Percentiles rank a stretch among this genome's conserved stretches.
Conservation (phyloP, 2,329 filamentous ascomycete species). For the Ophiocordyceps australis region DNA sequence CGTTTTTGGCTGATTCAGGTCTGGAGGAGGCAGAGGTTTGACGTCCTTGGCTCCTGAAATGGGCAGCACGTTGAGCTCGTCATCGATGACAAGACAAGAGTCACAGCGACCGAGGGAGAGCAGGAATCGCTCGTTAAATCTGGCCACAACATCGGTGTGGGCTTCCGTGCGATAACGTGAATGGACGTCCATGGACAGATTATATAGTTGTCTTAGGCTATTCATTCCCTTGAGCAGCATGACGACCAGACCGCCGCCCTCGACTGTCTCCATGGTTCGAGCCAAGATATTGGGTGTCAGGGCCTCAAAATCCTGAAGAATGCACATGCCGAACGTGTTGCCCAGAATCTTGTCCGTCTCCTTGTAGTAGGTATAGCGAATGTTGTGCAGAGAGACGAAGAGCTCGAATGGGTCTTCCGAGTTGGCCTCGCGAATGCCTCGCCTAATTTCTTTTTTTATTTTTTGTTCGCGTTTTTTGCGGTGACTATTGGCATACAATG, state of each 20-base stretch:
- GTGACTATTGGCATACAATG: constrained; percentile 34
- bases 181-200: constrained; percentile 93
- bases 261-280: constrained; percentile 90
- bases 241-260: constrained; percentile 83
- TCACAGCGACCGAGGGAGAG: constrained; percentile 90
- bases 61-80: constrained; percentile 91
- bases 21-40: constrained; percentile 59
- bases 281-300: constrained; percentile 94
- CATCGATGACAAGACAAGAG: constrained; percentile 87
- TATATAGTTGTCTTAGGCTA: constrained; percentile 93
- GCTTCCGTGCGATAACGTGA: constrained; percentile 92
- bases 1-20: constrained; percentile 55
- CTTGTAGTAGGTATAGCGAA: constrained; percentile 98
- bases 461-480: constrained; percentile 96
- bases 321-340: constrained; percentile 97
- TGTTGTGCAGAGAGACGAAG: constrained; percentile 90
- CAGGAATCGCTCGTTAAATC: constrained; percentile 96
- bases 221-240: constrained; percentile 90
- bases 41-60: constrained; percentile 92
- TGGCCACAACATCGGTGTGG: constrained; percentile 80
- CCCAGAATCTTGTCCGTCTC: constrained; percentile 97
- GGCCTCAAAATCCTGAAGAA: constrained; percentile 94
- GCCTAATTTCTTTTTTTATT: constrained; percentile 96
- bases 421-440: constrained; percentile 82
- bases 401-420: constrained; percentile 91